Evolutionary conservation across 768 basidiomycete species (phyloP), one percentile per base, ranked within the genome.

Genomic region (Pleurotus sapidus): DNA sequence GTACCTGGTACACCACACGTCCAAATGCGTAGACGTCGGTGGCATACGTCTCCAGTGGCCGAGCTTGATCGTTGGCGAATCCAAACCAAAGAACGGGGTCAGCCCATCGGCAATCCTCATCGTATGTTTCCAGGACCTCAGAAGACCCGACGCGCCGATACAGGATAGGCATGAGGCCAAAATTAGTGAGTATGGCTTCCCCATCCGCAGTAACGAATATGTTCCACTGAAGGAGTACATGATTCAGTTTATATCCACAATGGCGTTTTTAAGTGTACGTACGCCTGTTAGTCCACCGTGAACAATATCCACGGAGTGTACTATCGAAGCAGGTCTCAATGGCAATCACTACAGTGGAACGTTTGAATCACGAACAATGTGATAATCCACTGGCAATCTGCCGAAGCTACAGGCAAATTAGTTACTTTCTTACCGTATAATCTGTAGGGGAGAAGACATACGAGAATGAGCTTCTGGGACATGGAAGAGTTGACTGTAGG

Each of bases 251-350:
- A 27, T 27, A 27, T 30, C 24, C 50, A 23, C 20, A 47, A 5
- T 24, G 23, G 5, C 4, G 15, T 30, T 11, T 4, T 14, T 17
- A 2, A 38, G 27, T 17, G 25, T 39, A 45, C 15, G n/a, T 48
- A 59, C 53, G 8, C 53, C 58, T 7, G 40, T 59, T 9, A 59
- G 27, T 17, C 54, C 58, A 8, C 58, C 58, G 27, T 59, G 58
- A 7, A 59, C 45, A 4, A 59, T 42, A 5, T 15, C 17, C 1
- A 25, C 38, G 12, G 58, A 59, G 23, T 59, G 58, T 4, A 59
- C 58, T 58, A n/a, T 30, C 30, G 7, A 45, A 20, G 20, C 12
- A 9, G n/a, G 42, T 0, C 15, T 45, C 20, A 45, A 15, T 45
- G 20, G 6, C 42, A 20, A 45, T 20, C 42, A 43, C 42, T 43